Conservation (phyloP, 2,329 filamentous ascomycete species). For the Fusarium albidum region DNA sequence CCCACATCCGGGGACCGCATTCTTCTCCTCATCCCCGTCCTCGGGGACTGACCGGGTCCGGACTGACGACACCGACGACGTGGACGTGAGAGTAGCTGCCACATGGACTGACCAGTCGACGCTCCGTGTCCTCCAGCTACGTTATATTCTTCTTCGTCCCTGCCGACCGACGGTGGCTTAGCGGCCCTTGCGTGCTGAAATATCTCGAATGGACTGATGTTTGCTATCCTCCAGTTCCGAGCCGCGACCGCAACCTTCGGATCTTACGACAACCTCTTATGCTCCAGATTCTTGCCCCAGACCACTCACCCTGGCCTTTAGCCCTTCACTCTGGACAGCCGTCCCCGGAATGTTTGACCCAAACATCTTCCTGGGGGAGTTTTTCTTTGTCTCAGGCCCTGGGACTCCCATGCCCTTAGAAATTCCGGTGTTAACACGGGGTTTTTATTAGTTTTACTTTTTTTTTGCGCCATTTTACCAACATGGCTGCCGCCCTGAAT, state of each 20-base stretch:
- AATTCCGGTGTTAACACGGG: neutral
- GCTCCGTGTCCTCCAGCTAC: conserved; percentile 12
- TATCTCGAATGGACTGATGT: conserved; percentile 9
- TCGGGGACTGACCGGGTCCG: conserved; percentile 21
- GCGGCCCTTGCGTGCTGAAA: neutral
- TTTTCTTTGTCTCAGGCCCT: neutral
- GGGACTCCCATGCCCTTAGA: neutral
- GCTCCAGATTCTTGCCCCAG: conserved; percentile 27
- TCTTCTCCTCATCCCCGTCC: conserved; percentile 31
- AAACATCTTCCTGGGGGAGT: neutral
- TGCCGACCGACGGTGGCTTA: conserved; percentile 7
- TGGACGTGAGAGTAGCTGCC: conserved; percentile 24
- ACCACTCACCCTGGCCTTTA: conserved; percentile 1
- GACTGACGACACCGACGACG: conserved; percentile 7
- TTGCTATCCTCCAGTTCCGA: neutral
- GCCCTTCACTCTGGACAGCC: neutral
- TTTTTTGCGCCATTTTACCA: neutral
- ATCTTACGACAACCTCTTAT: neutral
- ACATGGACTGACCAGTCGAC: conserved; percentile 5
- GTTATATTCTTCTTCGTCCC: neutral
- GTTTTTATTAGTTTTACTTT: too few relatives aligned
- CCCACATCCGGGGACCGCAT: conserved; percentile 34
- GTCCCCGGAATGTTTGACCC: neutral
- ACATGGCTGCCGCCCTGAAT: neutral
- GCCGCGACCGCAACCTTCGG: conserved; percentile 20